phyloP scores from a whole-genome alignment of 345 rosid species.

The Acer negundo region DNA sequence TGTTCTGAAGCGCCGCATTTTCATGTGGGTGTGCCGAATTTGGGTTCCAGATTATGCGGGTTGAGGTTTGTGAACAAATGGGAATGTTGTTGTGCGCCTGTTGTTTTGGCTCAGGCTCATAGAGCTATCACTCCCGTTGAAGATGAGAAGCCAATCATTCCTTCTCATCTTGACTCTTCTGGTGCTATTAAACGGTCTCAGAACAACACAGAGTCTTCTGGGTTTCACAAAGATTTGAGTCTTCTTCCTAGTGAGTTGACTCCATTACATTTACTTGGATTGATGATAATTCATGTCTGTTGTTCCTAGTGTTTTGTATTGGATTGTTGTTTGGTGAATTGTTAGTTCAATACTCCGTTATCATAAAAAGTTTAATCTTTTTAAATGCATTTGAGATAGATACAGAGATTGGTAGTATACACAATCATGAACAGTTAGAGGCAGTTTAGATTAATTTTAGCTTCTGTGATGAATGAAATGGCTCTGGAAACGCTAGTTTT shows the following conservation, averaged over 20 bases:
- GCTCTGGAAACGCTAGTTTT: background rate
- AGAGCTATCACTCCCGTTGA: constrained; percentile 59
- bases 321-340: constrained; percentile 10
- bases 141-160: constrained; percentile 52
- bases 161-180: constrained; percentile 45
- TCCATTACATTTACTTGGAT: constrained; percentile 8
- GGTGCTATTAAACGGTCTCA: constrained; percentile 38
- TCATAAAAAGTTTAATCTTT: background rate
- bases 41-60: constrained; percentile 37
- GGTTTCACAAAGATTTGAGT: constrained; percentile 70
- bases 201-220: constrained; percentile 30
- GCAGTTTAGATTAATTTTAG: constrained; percentile 19
- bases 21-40: constrained; percentile 36
- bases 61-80: constrained; percentile 34
- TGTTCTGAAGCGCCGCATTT: constrained; percentile 41
- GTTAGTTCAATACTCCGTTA: background rate
- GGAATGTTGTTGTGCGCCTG: constrained; percentile 50
- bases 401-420: constrained; percentile 15
- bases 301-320: background rate
- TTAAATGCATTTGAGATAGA: background rate
- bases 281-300: background rate
- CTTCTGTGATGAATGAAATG: constrained; percentile 3
- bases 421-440: constrained; percentile 12
- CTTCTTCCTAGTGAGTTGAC: constrained; percentile 83
- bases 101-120: constrained; percentile 42